Base-by-base conservation (phyloP, 2,329 filamentous ascomycete genomes). In the Dryadomyces sulphureus region DNA sequence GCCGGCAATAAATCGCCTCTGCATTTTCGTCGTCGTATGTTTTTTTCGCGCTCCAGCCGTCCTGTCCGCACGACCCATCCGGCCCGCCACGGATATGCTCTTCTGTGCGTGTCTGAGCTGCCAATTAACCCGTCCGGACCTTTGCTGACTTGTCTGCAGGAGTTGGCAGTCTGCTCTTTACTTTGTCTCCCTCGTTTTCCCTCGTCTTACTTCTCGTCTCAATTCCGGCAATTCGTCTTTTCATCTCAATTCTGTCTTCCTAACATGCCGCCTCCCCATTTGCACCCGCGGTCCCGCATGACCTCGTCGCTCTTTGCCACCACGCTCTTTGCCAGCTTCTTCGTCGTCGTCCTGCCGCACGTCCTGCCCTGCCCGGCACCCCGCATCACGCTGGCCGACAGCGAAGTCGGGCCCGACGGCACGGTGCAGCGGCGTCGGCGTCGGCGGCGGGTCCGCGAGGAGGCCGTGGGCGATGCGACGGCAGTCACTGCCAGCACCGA, bases 241-340 rank as follows among this genome's bases (percentile, higher is more conserved):
- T 53, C 55, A 65, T 59, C 20, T 8, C 7, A 19, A n/a, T n/a
- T n/a, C n/a, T n/a, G n/a, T 6, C 4, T 8, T 20, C 19, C 32
- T 14, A 17, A 24, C 60, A 92, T 92, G 84, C 80, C 86, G 57
- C 84, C 86, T 50, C 83, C 86, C 53, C 83, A 90, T 65, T 79
- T 98, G 38, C 92, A 98, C 63, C 92, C 92, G 30, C 81, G 89
- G 63, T 96, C 90, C 54, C 81, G 86, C 57, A 85, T 87, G 68
- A 98, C 92, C 56, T 89, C 84, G 47, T 92, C 88, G 40, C 81
- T 98, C 50, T 98, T 98, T 68, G 88, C 87, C 43, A 86, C 84
- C n/a, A 96, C 90, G 1, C 75, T 96, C 46, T 73, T 85, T 51
- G 80, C 88, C 27, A 92, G 84, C 55, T 94, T 98, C 63, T 75